These are phyloP conservation scores for Aureobasidium zeae DNA, from an alignment of 2,329 filamentous ascomycete species.

Conservation along the genomic window DNA sequence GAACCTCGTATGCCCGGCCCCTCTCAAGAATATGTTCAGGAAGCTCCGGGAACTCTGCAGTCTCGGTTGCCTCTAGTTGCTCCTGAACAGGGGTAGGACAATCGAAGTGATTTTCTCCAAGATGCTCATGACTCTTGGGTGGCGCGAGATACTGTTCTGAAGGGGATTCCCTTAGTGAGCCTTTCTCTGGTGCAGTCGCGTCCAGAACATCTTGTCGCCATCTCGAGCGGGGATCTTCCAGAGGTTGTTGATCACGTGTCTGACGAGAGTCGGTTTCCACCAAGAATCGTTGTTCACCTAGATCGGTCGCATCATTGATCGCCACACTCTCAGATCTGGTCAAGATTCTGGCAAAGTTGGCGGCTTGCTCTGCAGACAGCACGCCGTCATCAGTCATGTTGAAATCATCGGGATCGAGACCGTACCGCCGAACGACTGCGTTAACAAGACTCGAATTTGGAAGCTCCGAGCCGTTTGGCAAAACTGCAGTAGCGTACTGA, in stretches of 20 bases:
- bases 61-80: not conserved
- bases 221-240: slow-evolving; percentile 44
- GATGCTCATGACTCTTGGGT: too few relatives aligned
- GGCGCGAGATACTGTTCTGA: too few relatives aligned
- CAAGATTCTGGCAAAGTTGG: not conserved
- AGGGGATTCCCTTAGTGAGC: too few relatives aligned
- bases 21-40: slow-evolving; percentile 62
- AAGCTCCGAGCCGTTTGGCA: slow-evolving; percentile 13
- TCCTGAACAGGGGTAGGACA: too few relatives aligned
- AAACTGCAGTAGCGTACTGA: slow-evolving; percentile 4
- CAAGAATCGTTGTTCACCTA: not conserved
- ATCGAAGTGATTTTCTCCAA: too few relatives aligned
- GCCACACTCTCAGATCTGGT: slow-evolving; percentile 1
- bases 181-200: slow-evolving; percentile 9
- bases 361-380: not conserved
- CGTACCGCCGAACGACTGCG: slow-evolving; percentile 4
- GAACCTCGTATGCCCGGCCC: slow-evolving; percentile 70
- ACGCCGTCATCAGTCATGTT: not conserved
- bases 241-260: not conserved
- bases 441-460: not conserved
- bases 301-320: not conserved
- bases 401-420: slow-evolving; percentile 30
- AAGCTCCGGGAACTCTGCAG: slow-evolving; percentile 33
- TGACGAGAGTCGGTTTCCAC: slow-evolving; percentile 7
- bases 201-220: slow-evolving; percentile 51